Base-by-base conservation (phyloP, 2,329 filamentous ascomycete genomes). In the Plectosphaerella cucumerina region DNA sequence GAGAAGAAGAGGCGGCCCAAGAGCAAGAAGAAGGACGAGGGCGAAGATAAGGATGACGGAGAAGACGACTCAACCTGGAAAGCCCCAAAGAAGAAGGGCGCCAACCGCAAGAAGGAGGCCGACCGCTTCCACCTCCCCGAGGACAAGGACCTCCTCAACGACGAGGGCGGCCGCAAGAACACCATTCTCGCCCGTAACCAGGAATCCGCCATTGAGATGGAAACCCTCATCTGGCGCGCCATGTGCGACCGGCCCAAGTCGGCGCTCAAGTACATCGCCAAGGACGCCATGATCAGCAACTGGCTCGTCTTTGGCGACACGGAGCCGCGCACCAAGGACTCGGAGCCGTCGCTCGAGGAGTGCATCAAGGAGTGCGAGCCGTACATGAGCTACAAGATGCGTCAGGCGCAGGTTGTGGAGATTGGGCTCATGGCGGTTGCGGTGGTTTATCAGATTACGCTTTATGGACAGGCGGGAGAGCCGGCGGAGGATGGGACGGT, bases 171-270 rank as follows among this genome's bases (percentile, higher is more conserved):
- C 0, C 51, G 51, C 43, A 50, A 52, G 20, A 56, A 57, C 63
- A 70, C 67, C 51, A 70, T 70, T 60, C 60, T 60, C 42, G 65
- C 66, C 60, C 67, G 68, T 56, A 70, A 70, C 65, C 61, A 66
- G 57, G 61, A 61, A 11, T 60, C 65, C 47, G 68, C 66, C 18
- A 59, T 62, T 39, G 67, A 69, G 57, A 64, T 67, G 58, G 68
- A 70, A 60, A 68, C 65, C 6, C 61, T 69, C 5, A 60, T 70
- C 44, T 70, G 68, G 68, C 66, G 67, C 39, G 64, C 68, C 20
- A 59, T 70, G 23, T 65, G 62, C 62, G 66, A 70, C 60, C 62
- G 64, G 47, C 67, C 67, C 43, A 62, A 64, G 37, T 53, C 60
- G 6, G 65, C 66, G 0, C 59, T 62, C 42, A 67, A 70, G 52